Evolutionary conservation across 2,329 filamentous ascomycete genomes (phyloP).

Genomic region (Fusarium pseudoanthophilum): DNA sequence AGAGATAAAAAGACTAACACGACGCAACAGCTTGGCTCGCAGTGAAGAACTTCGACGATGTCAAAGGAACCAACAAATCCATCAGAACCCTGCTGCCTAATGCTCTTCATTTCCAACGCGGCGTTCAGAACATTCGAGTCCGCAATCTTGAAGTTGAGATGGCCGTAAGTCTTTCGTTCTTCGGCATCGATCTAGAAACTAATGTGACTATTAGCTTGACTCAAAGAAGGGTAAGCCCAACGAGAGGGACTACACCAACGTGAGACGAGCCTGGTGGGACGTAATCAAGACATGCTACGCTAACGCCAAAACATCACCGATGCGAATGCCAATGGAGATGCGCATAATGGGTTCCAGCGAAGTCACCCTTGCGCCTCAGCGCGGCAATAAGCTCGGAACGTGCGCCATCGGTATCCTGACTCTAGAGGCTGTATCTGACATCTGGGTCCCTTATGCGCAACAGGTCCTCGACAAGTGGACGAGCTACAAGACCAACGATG

Average conservation of each 20-base stretch:
- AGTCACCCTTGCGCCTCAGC: neutral
- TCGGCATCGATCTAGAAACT: neutral
- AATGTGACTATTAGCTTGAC: neutral
- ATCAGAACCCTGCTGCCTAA: neutral
- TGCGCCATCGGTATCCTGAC: neutral
- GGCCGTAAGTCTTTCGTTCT: neutral
- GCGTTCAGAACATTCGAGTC: neutral
- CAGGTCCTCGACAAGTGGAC: neutral
- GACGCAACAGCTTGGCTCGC: neutral
- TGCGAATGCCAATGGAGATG: neutral
- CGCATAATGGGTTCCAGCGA: neutral
- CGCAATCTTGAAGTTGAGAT: neutral
- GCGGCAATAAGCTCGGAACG: neutral
- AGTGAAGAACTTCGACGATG: neutral
- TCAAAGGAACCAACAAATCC: neutral
- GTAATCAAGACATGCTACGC: neutral
- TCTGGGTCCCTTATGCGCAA: neutral
- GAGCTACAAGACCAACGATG: neutral
- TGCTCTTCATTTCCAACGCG: neutral
- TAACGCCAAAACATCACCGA: neutral
- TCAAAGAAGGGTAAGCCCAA: neutral
- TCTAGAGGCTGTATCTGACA: neutral
- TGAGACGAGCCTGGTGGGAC: neutral
- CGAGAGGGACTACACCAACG: neutral
- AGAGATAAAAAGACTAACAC: rapidly evolving